These are phyloP conservation scores for Psilocybe mexicana DNA, from an alignment of 1,284 basidiomycete genomes.

Conservation along the genomic window DNA sequence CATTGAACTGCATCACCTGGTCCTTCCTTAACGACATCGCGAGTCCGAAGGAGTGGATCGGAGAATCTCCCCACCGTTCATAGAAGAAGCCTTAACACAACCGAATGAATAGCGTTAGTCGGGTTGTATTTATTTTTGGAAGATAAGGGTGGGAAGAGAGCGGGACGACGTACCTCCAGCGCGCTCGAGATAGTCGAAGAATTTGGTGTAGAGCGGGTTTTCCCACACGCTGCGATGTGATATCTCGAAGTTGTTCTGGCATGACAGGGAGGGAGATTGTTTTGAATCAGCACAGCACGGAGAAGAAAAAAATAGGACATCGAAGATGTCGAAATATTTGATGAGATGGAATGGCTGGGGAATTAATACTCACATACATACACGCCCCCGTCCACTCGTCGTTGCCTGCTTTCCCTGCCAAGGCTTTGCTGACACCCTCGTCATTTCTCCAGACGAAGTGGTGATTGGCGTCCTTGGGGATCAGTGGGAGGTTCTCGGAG, in stretches of 20 bases:
- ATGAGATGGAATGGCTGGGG: background rate
- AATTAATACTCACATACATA: slow-evolving; percentile 30
- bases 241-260: slow-evolving; percentile 32
- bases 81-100: slow-evolving; percentile 28
- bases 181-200: slow-evolving; percentile 28
- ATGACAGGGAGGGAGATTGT: background rate
- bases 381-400: slow-evolving; percentile 26
- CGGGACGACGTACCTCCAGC: slow-evolving; percentile 20
- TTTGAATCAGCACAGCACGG: background rate
- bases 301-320: background rate
- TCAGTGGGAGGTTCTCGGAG: slow-evolving; percentile 14
- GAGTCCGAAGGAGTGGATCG: slow-evolving; percentile 30
- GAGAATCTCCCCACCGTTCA: slow-evolving; percentile 31
- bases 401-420: slow-evolving; percentile 25
- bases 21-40: slow-evolving; percentile 30
- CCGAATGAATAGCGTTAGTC: background rate
- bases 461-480: slow-evolving; percentile 25
- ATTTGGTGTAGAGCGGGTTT: slow-evolving; percentile 24
- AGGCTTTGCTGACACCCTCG: slow-evolving; percentile 24
- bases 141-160: background rate
- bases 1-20: slow-evolving; percentile 29
- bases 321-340: too few relatives aligned
- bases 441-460: slow-evolving; percentile 26
- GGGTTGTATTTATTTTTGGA: background rate
- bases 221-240: slow-evolving; percentile 31